Evolutionary conservation across 352 stramenopile genomes (phyloP), one percentile per base, ranked within the genome.

Genomic region (Proteromonas lacertae): DNA sequence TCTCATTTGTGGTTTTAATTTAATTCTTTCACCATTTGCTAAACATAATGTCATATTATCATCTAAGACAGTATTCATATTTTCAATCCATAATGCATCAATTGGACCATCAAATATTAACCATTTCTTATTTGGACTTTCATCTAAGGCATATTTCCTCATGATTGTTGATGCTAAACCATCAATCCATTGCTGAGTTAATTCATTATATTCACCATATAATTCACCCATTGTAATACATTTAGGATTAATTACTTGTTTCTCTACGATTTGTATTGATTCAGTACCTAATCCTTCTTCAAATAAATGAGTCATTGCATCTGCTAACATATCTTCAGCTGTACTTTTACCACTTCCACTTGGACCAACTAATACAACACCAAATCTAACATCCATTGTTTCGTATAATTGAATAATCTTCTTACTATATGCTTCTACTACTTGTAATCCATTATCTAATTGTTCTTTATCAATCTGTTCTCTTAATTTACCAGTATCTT

Each of bases 121-220:
- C 73, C 73, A 89, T 31, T 66, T 69, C 22, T 59, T 53, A 25
- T 80, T 64, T 0, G 36, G 35, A 8, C 45, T 45, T 14, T 53
- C 42, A 25, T 43, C 42, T n/a, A 26, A 26, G 4, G 78, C 64
- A 5, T 58, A 61, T 37, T 69, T 59, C 13, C 67, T 51, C 36
- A 91, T 78, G 14, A 90, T 62, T 28, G 79, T 81, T 0, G 74
- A 72, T 1, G 87, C 74, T 1, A 68, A 36, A 32, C 59, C 59
- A 34, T 92, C 75, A 5, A 68, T 77, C 76, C 76, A 92, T 41
- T 92, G 76, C 28, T 84, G 80, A 0, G 77, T 90, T 12, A 90
- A 46, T 24, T 71, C 38, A 39, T 86, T 88, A 43, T 90, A 89
- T 38, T 90, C 74, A 3, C 77, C 77, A 41, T 92, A 92, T 1